These are phyloP conservation scores for Fusarium sp. DNA, from an alignment of 2,329 filamentous ascomycete genomes.

Conservation along the genomic window DNA sequence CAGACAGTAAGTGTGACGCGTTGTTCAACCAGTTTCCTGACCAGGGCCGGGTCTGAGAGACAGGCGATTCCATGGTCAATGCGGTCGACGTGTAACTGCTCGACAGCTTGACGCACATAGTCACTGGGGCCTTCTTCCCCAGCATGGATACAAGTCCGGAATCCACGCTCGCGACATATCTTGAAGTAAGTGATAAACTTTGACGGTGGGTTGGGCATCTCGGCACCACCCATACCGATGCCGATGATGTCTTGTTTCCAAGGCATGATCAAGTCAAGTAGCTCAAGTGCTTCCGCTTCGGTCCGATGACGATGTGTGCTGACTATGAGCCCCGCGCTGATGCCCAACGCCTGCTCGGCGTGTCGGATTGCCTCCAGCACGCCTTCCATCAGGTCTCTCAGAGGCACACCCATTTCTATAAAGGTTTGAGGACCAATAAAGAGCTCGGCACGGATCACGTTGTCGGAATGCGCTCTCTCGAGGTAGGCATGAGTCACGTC, in stretches of 20 bases:
- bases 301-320: background rate
- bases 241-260: background rate
- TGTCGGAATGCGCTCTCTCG: background rate
- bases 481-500: background rate
- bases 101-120: background rate
- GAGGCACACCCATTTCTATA: background rate
- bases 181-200: slow-evolving; percentile 2
- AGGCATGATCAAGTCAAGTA: background rate
- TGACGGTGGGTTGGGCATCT: background rate
- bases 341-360: background rate
- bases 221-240: background rate
- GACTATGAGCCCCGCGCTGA: background rate
- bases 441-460: background rate
- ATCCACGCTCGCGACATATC: background rate
- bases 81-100: background rate
- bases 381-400: background rate
- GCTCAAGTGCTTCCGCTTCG: background rate
- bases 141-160: background rate
- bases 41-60: background rate
- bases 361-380: background rate
- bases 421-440: slow-evolving; percentile 3
- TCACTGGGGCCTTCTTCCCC: background rate
- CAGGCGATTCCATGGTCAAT: slow-evolving; percentile 3
- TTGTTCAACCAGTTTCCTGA: background rate
- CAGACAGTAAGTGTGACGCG: background rate